phyloP scores from a whole-genome alignment of 2,329 filamentous ascomycete species.

The Aurifilum marmelostoma region DNA sequence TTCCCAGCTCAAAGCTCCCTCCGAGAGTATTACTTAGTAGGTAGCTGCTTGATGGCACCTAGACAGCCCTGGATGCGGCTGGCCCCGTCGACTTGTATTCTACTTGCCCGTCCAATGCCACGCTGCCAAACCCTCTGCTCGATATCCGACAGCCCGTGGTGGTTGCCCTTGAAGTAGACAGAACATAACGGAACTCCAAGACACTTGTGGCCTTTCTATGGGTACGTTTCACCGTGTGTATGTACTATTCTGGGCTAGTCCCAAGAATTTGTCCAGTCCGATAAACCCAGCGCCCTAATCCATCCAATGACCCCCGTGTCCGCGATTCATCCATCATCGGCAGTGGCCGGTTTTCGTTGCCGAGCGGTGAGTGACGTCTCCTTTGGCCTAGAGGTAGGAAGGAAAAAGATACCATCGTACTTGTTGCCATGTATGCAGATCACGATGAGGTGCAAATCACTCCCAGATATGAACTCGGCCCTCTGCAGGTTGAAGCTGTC shows the following conservation, averaged over 20 bases:
- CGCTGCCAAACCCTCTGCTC: not conserved
- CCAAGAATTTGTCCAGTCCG: too few relatives aligned
- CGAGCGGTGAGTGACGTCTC: not conserved
- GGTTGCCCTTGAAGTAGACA: not conserved
- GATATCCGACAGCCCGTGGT: too few relatives aligned
- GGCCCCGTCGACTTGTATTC: constrained; percentile 24
- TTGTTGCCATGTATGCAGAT: too few relatives aligned
- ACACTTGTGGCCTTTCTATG: not conserved
- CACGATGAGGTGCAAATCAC: not conserved
- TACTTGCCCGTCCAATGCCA: too few relatives aligned
- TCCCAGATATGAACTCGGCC: constrained; percentile 3
- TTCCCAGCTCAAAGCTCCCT: not conserved
- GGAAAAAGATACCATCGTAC: not conserved
- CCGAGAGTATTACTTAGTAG: too few relatives aligned
- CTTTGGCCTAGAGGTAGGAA: not conserved
- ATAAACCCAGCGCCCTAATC: not conserved
- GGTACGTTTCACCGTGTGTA: not conserved
- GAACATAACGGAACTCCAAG: not conserved
- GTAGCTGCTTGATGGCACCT: not conserved
- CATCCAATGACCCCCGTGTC: not conserved
- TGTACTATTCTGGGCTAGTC: not conserved
- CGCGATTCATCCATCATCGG: not conserved
- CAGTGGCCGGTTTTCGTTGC: not conserved
- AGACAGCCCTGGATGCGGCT: constrained; percentile 24
- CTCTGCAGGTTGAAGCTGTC: constrained; percentile 10